Evolutionary conservation across 2,329 filamentous ascomycete genomes (phyloP).

Genomic region (Scedosporium minutisporum): DNA sequence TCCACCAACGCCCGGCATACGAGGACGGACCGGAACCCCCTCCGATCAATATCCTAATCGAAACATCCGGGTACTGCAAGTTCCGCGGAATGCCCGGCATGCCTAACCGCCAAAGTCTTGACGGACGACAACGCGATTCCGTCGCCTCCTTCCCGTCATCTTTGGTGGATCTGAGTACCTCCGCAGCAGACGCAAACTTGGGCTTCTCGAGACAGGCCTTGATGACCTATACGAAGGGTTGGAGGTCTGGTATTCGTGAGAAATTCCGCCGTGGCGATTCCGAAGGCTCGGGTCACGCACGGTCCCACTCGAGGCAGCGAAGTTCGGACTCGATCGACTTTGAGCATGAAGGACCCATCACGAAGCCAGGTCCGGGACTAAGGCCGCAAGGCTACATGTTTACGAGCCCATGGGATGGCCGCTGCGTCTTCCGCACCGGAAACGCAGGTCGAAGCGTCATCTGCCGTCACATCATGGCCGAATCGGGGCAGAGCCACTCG

Average conservation of each 20-base stretch:
- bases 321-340: conserved; percentile 24
- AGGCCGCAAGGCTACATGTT: conserved; percentile 65
- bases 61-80: conserved; percentile 47
- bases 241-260: conserved; percentile 29
- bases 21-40: conserved; percentile 17
- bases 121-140: conserved; percentile 11
- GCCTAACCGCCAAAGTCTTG: conserved; percentile 22
- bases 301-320: conserved; percentile 8
- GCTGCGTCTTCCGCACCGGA: conserved; percentile 77
- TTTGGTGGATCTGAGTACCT: not conserved
- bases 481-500: conserved; percentile 22
- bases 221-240: conserved; percentile 33
- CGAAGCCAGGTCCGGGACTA: conserved; percentile 33
- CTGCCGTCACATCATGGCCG: conserved; percentile 62
- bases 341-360: conserved; percentile 5
- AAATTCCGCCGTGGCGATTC: not conserved
- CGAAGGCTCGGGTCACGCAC: not conserved
- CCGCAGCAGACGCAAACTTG: conserved; percentile 7
- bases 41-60: conserved; percentile 42
- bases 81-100: conserved; percentile 27
- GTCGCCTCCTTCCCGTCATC: not conserved
- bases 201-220: not conserved
- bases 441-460: conserved; percentile 64
- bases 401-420: conserved; percentile 74
- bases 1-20: conserved; percentile 10